A percentile compares a stretch with the other conserved stretches of the same genome.
Evolutionary conservation across 768 basidiomycete species (phyloP).

Genomic region (Tylopilus vinaceipallidus): DNA sequence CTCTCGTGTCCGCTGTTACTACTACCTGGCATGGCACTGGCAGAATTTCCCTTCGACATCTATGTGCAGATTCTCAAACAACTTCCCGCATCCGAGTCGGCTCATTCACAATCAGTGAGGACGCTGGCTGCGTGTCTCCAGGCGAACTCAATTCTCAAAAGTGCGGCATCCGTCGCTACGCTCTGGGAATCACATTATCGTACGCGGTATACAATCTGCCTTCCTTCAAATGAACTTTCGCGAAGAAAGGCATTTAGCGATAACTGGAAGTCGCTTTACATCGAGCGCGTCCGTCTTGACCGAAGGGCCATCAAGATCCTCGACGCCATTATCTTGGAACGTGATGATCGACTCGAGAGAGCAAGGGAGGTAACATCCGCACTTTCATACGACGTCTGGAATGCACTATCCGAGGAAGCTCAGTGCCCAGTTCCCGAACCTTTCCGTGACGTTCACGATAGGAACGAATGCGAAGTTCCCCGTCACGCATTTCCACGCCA

Average conservation of each 20-base stretch:
- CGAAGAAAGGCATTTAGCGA: constrained; percentile 29
- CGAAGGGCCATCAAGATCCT: constrained; percentile 38
- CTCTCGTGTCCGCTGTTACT: not conserved
- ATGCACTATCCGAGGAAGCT: constrained; percentile 44
- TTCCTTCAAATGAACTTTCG: constrained; percentile 35
- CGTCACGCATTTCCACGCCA: constrained; percentile 40
- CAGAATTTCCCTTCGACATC: constrained; percentile 34
- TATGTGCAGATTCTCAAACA: constrained; percentile 36
- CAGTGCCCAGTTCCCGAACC: constrained; percentile 34
- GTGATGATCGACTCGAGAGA: constrained; percentile 37
- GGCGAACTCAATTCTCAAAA: constrained; percentile 38
- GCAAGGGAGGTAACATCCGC: constrained; percentile 39
- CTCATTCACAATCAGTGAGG: constrained; percentile 19
- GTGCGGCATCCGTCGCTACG: constrained; percentile 39
- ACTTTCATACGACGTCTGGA: constrained; percentile 55
- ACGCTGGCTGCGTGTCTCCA: constrained; percentile 42
- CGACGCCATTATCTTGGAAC: constrained; percentile 38
- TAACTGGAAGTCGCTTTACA: constrained; percentile 50
- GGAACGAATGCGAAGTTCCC: constrained; percentile 5
- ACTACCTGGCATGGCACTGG: constrained; percentile 16
- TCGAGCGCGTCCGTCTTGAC: constrained; percentile 45
- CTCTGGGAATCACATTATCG: constrained; percentile 57
- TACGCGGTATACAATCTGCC: constrained; percentile 44
- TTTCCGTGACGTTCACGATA: constrained; percentile 21
- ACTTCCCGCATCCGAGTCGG: constrained; percentile 32